Conservation (phyloP, 768 basidiomycete genomes). For the Stropharia rugosoannulata region DNA sequence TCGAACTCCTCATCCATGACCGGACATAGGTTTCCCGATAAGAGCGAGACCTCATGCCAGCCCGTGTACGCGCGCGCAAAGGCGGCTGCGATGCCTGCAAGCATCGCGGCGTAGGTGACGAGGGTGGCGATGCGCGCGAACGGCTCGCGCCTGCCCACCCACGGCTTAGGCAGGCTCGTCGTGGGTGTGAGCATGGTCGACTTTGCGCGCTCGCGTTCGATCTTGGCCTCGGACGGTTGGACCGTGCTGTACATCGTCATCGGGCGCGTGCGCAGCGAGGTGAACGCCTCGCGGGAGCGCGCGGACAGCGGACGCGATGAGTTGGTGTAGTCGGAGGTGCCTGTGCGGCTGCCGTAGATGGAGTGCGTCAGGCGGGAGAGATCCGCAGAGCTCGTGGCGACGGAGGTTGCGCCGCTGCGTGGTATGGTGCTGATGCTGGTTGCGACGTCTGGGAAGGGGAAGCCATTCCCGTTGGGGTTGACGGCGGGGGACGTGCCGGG, state of each 20-base stretch:
- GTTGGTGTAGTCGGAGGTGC: conserved; percentile 26
- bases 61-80: conserved; percentile 56
- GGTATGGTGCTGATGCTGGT: conserved; percentile 25
- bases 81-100: conserved; percentile 56
- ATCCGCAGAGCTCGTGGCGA: conserved; percentile 43
- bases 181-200: conserved; percentile 45
- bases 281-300: conserved; percentile 54
- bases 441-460: conserved; percentile 34
- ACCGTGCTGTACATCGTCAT: conserved; percentile 53
- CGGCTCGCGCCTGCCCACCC: conserved; percentile 59
- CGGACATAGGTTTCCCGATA: conserved; percentile 53
- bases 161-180: conserved; percentile 55
- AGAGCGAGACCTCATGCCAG: conserved; percentile 49
- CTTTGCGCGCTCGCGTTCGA: conserved; percentile 45
- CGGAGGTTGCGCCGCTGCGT: conserved; percentile 35
- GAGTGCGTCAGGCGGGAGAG: conserved; percentile 43
- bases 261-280: conserved; percentile 57
- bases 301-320: conserved; percentile 35
- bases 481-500: conserved; percentile 24
- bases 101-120: conserved; percentile 57
- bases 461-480: conserved; percentile 19
- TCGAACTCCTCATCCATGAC: conserved; percentile 81
- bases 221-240: conserved; percentile 36
- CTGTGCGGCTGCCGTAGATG: conserved; percentile 35
- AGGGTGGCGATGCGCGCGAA: conserved; percentile 55